These are phyloP conservation scores for Patellifolia procumbens DNA, from an alignment of 179 eudicot species.

Conservation along the genomic window DNA sequence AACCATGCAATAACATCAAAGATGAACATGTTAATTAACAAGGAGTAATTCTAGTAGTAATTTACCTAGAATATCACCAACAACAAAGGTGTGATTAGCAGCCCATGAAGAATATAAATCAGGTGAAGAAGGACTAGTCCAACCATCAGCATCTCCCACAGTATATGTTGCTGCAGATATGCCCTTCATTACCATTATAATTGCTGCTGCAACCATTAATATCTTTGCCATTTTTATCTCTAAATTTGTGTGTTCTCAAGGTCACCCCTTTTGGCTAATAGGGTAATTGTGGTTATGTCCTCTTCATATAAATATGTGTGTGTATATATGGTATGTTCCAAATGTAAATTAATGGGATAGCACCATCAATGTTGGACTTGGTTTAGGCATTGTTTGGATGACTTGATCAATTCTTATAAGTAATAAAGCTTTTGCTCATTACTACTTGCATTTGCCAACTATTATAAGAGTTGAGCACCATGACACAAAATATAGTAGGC, in stretches of 20 bases:
- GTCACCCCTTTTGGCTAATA: constrained; percentile 4
- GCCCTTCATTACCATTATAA: constrained; percentile 15
- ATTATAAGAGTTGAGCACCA: not conserved
- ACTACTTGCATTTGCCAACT: not conserved
- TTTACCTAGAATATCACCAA: constrained; percentile 35
- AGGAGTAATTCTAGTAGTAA: not conserved
- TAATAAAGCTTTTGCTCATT: not conserved
- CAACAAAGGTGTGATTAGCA: constrained; percentile 28
- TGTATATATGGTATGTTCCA: not conserved
- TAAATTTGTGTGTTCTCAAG: constrained; percentile 11
- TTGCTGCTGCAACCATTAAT: not conserved
- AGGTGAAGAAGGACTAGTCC: constrained; percentile 33
- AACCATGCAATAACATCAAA: not conserved
- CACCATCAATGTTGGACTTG: constrained; percentile 16
- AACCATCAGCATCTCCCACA: constrained; percentile 43
- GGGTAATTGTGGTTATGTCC: not conserved
- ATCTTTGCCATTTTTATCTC: constrained; percentile 6
- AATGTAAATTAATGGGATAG: constrained; percentile 3
- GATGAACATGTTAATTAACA: no score
- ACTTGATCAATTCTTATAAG: not conserved
- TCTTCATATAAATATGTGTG: not conserved
- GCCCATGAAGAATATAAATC: constrained; percentile 42
- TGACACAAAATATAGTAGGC: not conserved
- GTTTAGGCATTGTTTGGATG: constrained; percentile 9
- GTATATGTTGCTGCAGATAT: constrained; percentile 20